A percentile compares a stretch with the other conserved stretches of the same genome.
phyloP scores from a whole-genome alignment of 2,329 filamentous ascomycete species.

The Zymoseptoria crescenta region DNA sequence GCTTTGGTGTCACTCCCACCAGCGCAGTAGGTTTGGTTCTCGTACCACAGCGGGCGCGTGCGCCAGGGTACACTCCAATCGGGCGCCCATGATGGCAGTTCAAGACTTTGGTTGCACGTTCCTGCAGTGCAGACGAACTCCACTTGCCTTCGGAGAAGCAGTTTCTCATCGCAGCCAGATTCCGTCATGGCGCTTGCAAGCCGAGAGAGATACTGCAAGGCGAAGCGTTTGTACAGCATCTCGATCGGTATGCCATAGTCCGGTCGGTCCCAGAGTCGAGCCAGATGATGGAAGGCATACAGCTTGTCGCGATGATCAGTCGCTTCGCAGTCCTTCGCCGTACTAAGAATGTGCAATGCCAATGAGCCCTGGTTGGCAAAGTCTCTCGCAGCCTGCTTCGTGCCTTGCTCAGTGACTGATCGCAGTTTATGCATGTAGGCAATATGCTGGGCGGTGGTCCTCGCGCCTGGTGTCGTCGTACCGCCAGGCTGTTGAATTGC shows the following conservation, averaged over 20 bases:
- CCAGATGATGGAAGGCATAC: constrained; percentile 14
- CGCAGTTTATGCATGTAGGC: constrained; percentile 15
- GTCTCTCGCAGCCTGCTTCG: constrained; percentile 13
- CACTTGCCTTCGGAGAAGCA: constrained; percentile 9
- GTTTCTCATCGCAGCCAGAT: constrained; percentile 13
- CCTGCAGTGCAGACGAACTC: constrained; percentile 14
- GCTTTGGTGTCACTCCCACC: constrained; percentile 10
- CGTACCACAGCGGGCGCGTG: constrained; percentile 12
- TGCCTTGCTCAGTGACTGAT: constrained; percentile 10
- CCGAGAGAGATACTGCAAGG: constrained; percentile 12
- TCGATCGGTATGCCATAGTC: constrained; percentile 13
- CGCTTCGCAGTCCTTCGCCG: constrained; percentile 17
- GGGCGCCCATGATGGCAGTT: constrained; percentile 12
- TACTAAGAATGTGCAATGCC: constrained; percentile 10
- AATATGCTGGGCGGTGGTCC: constrained; percentile 12
- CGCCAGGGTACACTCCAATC: constrained; percentile 15
- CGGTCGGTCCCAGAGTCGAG: constrained; percentile 11
- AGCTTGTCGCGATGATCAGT: constrained; percentile 16
- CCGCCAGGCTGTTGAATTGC: constrained; percentile 5
- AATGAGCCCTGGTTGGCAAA: constrained; percentile 12
- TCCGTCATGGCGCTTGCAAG: constrained; percentile 15
- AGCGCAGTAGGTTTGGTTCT: constrained; percentile 9
- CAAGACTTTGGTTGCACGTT: constrained; percentile 10
- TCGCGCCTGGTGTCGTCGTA: constrained; percentile 10
- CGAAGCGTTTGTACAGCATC: constrained; percentile 12